These are phyloP conservation scores for Penicillium sp. DNA, from an alignment of 2,329 filamentous ascomycete species.

Conservation along the genomic window DNA sequence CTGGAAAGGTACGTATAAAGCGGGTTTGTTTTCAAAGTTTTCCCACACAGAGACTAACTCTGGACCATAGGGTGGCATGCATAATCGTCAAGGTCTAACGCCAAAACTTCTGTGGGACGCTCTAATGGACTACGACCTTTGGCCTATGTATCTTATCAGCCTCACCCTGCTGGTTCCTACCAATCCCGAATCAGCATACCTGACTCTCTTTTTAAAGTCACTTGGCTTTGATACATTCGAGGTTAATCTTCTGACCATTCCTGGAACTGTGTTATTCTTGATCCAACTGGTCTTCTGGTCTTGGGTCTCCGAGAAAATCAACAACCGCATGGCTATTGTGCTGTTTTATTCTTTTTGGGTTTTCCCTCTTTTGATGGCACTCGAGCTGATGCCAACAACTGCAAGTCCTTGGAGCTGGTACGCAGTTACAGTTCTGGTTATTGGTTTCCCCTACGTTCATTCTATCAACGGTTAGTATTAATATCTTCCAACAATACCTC, in stretches of 20 bases:
- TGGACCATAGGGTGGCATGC: slow-evolving; percentile 23
- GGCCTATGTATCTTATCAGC: slow-evolving; percentile 37
- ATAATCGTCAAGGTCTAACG: slow-evolving; percentile 34
- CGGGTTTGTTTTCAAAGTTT: fast-evolving
- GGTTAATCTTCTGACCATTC: slow-evolving; percentile 56
- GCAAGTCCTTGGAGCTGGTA: slow-evolving; percentile 53
- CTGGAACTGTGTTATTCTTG: slow-evolving; percentile 54
- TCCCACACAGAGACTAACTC: neutral
- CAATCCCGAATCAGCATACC: slow-evolving; percentile 43
- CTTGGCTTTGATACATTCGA: slow-evolving; percentile 38
- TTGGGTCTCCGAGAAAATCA: slow-evolving; percentile 53
- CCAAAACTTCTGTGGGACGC: slow-evolving; percentile 29
- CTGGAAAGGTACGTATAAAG: slow-evolving; percentile 42
- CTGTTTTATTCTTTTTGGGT: slow-evolving; percentile 53
- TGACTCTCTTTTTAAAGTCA: slow-evolving; percentile 47
- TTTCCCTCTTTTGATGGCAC: slow-evolving; percentile 51
- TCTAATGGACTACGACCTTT: slow-evolving; percentile 35
- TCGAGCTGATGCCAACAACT: slow-evolving; percentile 47
- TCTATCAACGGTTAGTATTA: slow-evolving; percentile 42
- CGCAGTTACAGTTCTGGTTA: slow-evolving; percentile 35
- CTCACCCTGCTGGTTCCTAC: slow-evolving; percentile 16
- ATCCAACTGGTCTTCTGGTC: slow-evolving; percentile 54
- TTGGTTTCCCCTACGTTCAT: slow-evolving; percentile 56
- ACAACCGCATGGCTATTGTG: slow-evolving; percentile 53
- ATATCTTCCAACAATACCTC: neutral